Conservation (phyloP, 441 rosid genomes). For the Gossypium trilobum region DNA sequence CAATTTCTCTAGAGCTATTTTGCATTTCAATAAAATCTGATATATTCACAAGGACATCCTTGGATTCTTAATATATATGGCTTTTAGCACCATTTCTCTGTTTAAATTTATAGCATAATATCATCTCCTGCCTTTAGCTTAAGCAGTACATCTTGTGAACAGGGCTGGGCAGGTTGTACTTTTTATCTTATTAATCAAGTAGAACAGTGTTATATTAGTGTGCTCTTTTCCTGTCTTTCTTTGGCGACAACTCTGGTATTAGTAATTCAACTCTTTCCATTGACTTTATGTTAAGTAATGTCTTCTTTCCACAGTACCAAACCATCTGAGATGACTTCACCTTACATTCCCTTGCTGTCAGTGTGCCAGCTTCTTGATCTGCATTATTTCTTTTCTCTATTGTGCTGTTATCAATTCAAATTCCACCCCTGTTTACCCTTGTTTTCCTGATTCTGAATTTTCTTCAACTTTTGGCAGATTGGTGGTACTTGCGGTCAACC, state of each 20-base stretch:
- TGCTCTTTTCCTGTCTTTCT: slow-evolving; percentile 3
- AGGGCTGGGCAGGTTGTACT: neutral
- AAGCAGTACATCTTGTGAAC: neutral
- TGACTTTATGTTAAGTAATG: neutral
- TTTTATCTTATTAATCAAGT: neutral
- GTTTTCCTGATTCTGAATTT: slow-evolving; percentile 8
- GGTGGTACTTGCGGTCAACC: slow-evolving; percentile 83
- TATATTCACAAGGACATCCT: neutral
- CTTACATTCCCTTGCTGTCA: neutral
- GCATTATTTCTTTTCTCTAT: neutral
- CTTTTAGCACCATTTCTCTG: neutral
- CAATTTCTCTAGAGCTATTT: neutral
- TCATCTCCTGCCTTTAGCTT: neutral
- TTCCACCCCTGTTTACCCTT: neutral
- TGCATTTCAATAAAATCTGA: neutral
- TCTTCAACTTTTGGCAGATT: slow-evolving; percentile 43
- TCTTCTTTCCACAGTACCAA: neutral
- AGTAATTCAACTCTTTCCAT: neutral
- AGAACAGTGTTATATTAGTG: neutral
- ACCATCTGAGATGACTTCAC: neutral
- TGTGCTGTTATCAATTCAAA: neutral
- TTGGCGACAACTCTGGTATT: neutral
- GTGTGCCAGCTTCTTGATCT: neutral
- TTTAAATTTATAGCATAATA: neutral
- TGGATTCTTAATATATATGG: neutral